Evolutionary conservation across 2,329 filamentous ascomycete genomes (phyloP), one percentile per base, ranked within the genome.

Genomic region (Pyrenophora graminea): DNA sequence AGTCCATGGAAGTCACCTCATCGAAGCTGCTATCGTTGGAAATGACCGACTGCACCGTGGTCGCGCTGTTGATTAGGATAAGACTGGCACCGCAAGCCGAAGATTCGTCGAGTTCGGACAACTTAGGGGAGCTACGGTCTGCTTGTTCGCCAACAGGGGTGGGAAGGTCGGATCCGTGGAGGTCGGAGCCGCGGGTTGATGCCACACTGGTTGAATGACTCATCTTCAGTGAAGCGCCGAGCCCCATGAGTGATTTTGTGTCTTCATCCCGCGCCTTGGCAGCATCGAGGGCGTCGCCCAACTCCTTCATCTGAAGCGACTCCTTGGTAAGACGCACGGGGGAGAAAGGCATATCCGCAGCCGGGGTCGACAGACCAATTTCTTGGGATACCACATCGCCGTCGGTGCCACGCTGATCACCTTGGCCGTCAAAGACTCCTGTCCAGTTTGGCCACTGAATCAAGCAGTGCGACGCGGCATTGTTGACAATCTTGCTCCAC

Each of bases 61-160:
- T 50, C 32, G 37, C 91, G 25, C 89, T 90, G 72, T 97, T 96
- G 56, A 91, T 91, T 17, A 96, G 82, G 45, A 97, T 78, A 6
- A 90, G 90, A 31, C 96, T 83, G 0, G 91, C 96, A 76, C 96
- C 92, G 74, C 97, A 92, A 53, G 96, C 87, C 52, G 89, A 92
- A 71, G 97, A 96, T 71, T 87, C 87, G 80, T 97, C 96, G 80
- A 96, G 96, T 0, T 89, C 21, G 15, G 39, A 18, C 7, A 52
- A 38, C 12, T 30, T 25, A 6, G 47, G 39, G 3, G 41, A 54
- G 36, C 36, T 45, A 13, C 18, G 25, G 41, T 21, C 17, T 9
- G 32, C 94, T 6, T 49, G 37, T 8, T 39, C 34, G 4, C 12
- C 36, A 34, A 43, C 52, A 2, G 52, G 40, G 8, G 50, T 53